Conservation (phyloP, 2,329 filamentous ascomycete species). For the Fusarium longipes region DNA sequence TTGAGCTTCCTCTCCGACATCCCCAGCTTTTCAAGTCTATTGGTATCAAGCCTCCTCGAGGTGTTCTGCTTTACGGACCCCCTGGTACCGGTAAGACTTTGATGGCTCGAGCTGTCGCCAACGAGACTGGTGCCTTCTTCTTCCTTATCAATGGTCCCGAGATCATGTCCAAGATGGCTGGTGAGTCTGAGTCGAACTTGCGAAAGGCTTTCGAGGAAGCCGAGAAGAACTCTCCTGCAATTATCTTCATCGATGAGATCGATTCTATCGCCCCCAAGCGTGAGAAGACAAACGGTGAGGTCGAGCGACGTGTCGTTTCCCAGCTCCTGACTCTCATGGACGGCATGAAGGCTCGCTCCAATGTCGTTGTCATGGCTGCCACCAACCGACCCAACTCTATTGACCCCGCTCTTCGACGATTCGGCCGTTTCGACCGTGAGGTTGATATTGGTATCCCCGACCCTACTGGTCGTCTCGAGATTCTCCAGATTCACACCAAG, state of each 20-base stretch:
- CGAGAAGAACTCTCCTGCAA: constrained; percentile 98
- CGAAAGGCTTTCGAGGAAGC: constrained; percentile 99
- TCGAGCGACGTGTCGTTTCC: constrained; percentile 97
- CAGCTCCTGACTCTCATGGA: constrained; percentile 98
- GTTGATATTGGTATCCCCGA: constrained; percentile 98
- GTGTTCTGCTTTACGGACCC: constrained; percentile 95
- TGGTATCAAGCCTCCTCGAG: constrained; percentile 98
- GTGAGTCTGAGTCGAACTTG: constrained; percentile 98
- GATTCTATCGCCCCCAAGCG: constrained; percentile 99
- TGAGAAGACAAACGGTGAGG: constrained; percentile 99
- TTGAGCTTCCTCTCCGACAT: constrained; percentile 95
- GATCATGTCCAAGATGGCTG: constrained; percentile 99
- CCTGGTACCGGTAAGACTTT: constrained; percentile 99
- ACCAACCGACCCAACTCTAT: constrained; percentile 99
- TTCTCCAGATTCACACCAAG: constrained; percentile 99
- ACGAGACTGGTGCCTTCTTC: constrained; percentile 99
- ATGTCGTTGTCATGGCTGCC: constrained; percentile 98
- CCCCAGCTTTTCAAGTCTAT: constrained; percentile 99
- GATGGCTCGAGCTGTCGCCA: constrained; percentile 98
- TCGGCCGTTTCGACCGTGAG: constrained; percentile 98
- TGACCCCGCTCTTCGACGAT: constrained; percentile 95
- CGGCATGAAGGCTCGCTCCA: constrained; percentile 99
- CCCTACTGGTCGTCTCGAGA: constrained; percentile 97
- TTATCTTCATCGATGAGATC: constrained; percentile 99
- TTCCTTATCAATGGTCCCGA: constrained; percentile 99